Evolutionary conservation across 768 basidiomycete species (phyloP).

Genomic region (Calocybe indica): DNA sequence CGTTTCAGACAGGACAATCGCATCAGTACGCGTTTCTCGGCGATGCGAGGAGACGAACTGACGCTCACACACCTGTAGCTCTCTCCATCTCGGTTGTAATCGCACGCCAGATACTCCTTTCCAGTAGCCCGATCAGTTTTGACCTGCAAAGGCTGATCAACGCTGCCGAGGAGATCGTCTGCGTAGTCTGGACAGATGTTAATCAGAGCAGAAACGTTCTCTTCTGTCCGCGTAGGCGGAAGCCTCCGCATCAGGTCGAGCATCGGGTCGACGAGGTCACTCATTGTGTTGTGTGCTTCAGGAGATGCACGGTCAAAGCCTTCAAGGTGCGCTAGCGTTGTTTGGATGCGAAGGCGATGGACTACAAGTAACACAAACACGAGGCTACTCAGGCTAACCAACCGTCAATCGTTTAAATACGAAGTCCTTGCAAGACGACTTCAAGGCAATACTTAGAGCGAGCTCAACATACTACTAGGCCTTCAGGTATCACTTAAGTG

Average conservation of each 20-base stretch:
- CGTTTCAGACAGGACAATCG: not conserved
- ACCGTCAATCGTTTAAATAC: too few relatives aligned
- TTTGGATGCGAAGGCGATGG: not conserved
- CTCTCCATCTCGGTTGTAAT: constrained; percentile 91
- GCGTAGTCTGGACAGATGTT: constrained; percentile 87
- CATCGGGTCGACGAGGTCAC: constrained; percentile 84
- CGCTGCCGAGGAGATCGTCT: constrained; percentile 90
- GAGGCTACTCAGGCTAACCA: too few relatives aligned
- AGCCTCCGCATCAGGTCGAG: constrained; percentile 93
- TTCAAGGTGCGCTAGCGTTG: not conserved
- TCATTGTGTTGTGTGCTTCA: constrained; percentile 35
- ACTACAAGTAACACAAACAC: too few relatives aligned
- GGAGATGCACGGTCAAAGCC: not conserved
- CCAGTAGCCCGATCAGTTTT: constrained; percentile 76
- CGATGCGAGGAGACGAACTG: not conserved
- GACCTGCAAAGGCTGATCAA: constrained; percentile 89
- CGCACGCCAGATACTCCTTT: constrained; percentile 88
- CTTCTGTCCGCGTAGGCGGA: constrained; percentile 85
- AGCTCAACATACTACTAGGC: too few relatives aligned
- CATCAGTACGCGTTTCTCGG: not conserved
- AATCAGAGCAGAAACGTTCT: constrained; percentile 80
- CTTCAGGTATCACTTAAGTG: too few relatives aligned
- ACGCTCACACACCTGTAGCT: constrained; percentile 67
- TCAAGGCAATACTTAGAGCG: too few relatives aligned
- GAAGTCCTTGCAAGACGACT: too few relatives aligned